phyloP scores from a whole-genome alignment of 2,329 filamentous ascomycete genomes.

The Pseudocercospora musae region DNA sequence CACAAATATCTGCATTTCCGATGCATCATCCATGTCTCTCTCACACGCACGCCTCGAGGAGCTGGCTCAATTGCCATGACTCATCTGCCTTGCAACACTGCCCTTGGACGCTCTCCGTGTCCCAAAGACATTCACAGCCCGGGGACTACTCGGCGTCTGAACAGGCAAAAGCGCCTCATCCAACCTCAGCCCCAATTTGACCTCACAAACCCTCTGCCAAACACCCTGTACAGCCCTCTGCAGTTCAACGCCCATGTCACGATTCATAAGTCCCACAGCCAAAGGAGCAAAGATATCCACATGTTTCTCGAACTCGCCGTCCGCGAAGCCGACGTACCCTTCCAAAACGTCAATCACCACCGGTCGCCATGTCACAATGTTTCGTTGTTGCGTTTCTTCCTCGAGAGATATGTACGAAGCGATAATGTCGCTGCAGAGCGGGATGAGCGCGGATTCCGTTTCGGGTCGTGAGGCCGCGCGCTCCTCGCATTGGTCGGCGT shows the following conservation, averaged over 20 bases:
- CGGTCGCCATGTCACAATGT: conserved; percentile 94
- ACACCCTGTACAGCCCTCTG: conserved; percentile 73
- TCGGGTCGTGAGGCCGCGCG: conserved; percentile 73
- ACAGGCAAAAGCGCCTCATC: conserved; percentile 10
- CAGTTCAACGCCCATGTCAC: conserved; percentile 74
- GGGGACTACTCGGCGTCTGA: conserved; percentile 23
- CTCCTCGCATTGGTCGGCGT: conserved; percentile 81
- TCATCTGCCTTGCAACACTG: conserved; percentile 1
- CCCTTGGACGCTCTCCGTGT: conserved; percentile 25
- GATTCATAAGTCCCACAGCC: conserved; percentile 71
- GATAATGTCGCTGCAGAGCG: conserved; percentile 92
- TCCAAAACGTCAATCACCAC: conserved; percentile 97
- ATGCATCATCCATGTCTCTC: neutral
- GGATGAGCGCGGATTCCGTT: conserved; percentile 87
- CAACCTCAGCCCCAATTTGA: conserved; percentile 51
- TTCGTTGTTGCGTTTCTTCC: conserved; percentile 93
- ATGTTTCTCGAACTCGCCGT: conserved; percentile 74
- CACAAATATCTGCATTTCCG: neutral
- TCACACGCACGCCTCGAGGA: neutral
- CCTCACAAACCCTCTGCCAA: conserved; percentile 78
- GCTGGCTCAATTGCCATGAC: neutral
- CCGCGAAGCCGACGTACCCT: conserved; percentile 81
- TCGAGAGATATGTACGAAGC: conserved; percentile 80
- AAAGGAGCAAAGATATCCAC: conserved; percentile 82
- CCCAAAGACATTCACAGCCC: conserved; percentile 24